Evolutionary conservation across 2,329 filamentous ascomycete genomes (phyloP).

Genomic region (Hypoxylon sp.): DNA sequence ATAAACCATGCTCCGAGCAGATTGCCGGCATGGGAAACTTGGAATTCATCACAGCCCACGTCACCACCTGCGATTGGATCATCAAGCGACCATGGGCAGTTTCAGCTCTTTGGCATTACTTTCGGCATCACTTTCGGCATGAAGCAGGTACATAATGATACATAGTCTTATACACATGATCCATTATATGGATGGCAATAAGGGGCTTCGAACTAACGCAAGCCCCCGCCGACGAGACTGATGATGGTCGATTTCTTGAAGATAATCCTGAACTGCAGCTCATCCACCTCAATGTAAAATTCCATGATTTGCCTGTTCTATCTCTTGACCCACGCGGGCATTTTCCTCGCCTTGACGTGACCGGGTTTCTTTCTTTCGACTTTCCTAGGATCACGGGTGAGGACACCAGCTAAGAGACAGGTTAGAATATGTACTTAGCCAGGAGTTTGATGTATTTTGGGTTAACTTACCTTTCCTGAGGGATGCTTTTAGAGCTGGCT

Average conservation of each 20-base stretch:
- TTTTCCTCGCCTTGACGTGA: conserved; percentile 96
- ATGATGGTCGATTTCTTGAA: conserved; percentile 23
- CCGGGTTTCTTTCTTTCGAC: conserved; percentile 99
- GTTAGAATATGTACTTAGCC: conserved; percentile 47
- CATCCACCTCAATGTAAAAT: conserved; percentile 14
- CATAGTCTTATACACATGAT: conserved; percentile 44
- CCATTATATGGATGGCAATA: conserved; percentile 25
- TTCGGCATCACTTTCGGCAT: conserved; percentile 18
- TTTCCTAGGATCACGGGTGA: conserved; percentile 88
- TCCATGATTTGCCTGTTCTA: conserved; percentile 50
- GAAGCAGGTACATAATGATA: conserved; percentile 45
- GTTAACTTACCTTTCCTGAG: conserved; percentile 82
- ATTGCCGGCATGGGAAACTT: conserved; percentile 18
- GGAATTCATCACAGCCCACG: conserved; percentile 10
- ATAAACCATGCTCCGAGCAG: conserved; percentile 16
- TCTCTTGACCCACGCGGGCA: conserved; percentile 96
- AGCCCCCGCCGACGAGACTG: conserved; percentile 25
- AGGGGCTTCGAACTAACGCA: conserved; percentile 14
- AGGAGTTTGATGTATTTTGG: conserved; percentile 18
- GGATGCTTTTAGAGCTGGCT: conserved; percentile 89
- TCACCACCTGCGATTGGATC: conserved; percentile 3
- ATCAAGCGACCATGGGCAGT: conserved; percentile 1
- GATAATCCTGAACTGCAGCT: conserved; percentile 16
- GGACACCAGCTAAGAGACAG: conserved; percentile 78
- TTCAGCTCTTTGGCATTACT: conserved; percentile 15